These are phyloP conservation scores for Chrysoporthe cubensis DNA, from an alignment of 2,329 filamentous ascomycete species.

Conservation along the genomic window DNA sequence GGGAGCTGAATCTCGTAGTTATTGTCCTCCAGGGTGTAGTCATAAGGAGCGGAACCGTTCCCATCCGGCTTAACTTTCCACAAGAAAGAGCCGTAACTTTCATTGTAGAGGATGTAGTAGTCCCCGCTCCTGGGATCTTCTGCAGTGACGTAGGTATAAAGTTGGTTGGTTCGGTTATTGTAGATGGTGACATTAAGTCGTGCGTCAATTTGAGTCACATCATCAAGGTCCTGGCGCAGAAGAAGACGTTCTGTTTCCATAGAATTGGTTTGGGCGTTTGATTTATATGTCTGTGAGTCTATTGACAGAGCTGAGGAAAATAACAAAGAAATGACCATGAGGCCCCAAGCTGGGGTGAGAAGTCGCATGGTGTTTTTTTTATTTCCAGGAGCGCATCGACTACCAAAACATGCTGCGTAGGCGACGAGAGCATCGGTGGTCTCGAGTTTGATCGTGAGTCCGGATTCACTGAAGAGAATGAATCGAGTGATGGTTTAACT, in stretches of 20 bases:
- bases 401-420: too few species aligned
- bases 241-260: background rate
- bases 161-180: slow-evolving; percentile 2
- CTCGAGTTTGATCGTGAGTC: background rate
- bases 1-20: background rate
- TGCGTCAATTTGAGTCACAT: background rate
- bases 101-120: slow-evolving; percentile 7
- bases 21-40: background rate
- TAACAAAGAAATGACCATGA: background rate
- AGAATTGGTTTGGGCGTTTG: background rate
- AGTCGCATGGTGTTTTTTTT: background rate
- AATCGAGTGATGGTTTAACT: too few species aligned
- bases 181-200: slow-evolving; percentile 13
- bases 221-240: background rate
- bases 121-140: background rate
- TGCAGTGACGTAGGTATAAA: slow-evolving; percentile 21
- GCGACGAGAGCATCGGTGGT: background rate
- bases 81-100: slow-evolving; percentile 7
- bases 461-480: too few species aligned
- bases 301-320: background rate
- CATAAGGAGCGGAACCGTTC: background rate
- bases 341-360: background rate
- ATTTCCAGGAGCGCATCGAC: too few species aligned
- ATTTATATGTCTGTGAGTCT: background rate
- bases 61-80: slow-evolving; percentile 4